These are phyloP conservation scores for Pisolithus thermaeus DNA, from an alignment of 1,284 basidiomycete genomes.

Conservation along the genomic window DNA sequence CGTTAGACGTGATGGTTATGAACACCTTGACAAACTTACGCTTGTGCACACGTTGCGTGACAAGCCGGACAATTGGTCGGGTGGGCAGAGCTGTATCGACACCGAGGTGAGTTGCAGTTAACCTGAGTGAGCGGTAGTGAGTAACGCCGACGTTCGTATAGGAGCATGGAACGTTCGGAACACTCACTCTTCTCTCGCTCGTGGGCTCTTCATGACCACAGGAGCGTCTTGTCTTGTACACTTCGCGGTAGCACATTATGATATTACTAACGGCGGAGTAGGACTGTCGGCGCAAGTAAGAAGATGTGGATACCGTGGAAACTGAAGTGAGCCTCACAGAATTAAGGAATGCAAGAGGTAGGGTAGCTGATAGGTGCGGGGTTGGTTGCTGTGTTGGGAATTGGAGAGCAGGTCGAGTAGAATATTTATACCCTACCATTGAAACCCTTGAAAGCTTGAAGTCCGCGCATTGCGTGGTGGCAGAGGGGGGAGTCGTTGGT, in stretches of 20 bases:
- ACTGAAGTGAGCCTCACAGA: slow-evolving; percentile 10
- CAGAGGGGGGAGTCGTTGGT: slow-evolving; percentile 3
- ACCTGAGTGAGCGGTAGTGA: slow-evolving; percentile 23
- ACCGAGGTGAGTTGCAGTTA: slow-evolving; percentile 33
- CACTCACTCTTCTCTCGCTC: slow-evolving; percentile 24
- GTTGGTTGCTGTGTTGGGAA: slow-evolving; percentile 9
- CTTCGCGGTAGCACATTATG: slow-evolving; percentile 26
- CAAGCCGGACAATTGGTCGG: slow-evolving; percentile 29
- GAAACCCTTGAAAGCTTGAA: not conserved
- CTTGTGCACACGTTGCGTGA: slow-evolving; percentile 31
- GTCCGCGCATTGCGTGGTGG: slow-evolving; percentile 1
- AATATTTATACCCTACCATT: slow-evolving; percentile 18
- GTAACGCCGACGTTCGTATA: slow-evolving; percentile 14
- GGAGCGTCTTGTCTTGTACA: slow-evolving; percentile 17
- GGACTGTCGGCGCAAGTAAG: slow-evolving; percentile 17
- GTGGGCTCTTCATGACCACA: slow-evolving; percentile 23
- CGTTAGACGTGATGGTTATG: slow-evolving; percentile 3
- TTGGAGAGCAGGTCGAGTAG: not conserved
- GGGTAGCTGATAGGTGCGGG: slow-evolving; percentile 6
- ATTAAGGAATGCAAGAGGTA: slow-evolving; percentile 8
- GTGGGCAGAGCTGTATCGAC: slow-evolving; percentile 37
- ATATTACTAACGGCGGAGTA: slow-evolving; percentile 1
- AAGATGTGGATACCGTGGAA: not conserved
- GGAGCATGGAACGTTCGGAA: not conserved
- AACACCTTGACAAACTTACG: slow-evolving; percentile 20